Evolutionary conservation across 2,329 filamentous ascomycete species (phyloP), one percentile per base, ranked within the genome.

Genomic region (Fusarium sp.): DNA sequence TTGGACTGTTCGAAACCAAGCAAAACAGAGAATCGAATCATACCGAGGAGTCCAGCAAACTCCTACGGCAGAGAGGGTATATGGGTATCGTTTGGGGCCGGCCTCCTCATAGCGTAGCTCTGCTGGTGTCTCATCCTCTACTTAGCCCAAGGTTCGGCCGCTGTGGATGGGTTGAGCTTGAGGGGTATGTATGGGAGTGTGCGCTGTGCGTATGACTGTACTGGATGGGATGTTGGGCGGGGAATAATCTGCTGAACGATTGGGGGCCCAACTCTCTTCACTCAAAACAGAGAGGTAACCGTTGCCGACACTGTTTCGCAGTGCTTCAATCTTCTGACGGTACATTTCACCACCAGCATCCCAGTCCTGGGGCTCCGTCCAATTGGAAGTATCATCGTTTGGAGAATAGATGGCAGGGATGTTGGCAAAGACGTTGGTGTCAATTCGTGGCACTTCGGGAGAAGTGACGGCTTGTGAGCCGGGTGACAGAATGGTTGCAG

Each of bases 251-350:
- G 74, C 20, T n/a, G 72, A 56, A 12, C 59, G 69, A 16, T 65
- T 75, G 18, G 73, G 49, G 32, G 45, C 85, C 88, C 89, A 90
- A 44, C 82, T 85, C 78, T 96, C 92, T 75, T 97, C 95, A 65
- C 92, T 92, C 53, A 98, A 84, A 16, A 92, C 93, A 68, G 90
- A 95, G 42, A 99, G 87, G 87, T 97, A 99, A 40, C 90, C 92
- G 74, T 90, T 93, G 32, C 95, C 95, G 71, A 97, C 91, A 76
- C 95, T 93, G 76, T 91, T 91, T 66, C 94, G 91, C 57, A 98
- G 83, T 5, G 92, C 90, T 79, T 97, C 94, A 58, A 98, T 91
- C 80, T 96, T 96, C 78, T 92, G 92, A 61, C 92, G 90, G 80
- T 97, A 98, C 10, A 93, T 84, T 75, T 96, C 93, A 57, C 92